These are phyloP conservation scores for Brassica incana DNA, from an alignment of 345 rosid species.

Conservation along the genomic window DNA sequence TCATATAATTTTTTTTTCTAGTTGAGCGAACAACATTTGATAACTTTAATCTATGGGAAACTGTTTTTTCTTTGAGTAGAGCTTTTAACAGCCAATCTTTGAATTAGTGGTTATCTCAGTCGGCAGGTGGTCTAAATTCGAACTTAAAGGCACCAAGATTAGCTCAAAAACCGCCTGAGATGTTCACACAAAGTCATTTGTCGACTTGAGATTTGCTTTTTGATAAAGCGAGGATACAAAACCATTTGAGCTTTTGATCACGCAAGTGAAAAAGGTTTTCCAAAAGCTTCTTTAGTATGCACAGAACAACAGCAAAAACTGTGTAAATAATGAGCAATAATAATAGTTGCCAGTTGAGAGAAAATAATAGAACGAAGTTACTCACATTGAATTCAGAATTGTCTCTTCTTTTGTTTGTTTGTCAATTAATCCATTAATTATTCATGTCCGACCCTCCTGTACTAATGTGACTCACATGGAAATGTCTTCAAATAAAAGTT, in stretches of 20 bases:
- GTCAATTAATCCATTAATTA: slow-evolving; percentile 26
- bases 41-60: neutral
- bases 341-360: slow-evolving; percentile 14
- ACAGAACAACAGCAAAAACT: neutral
- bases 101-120: neutral
- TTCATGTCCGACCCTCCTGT: slow-evolving; percentile 22
- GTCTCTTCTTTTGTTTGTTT: neutral
- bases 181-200: neutral
- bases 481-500: slow-evolving; percentile 30
- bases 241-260: neutral
- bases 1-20: neutral
- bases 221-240: neutral
- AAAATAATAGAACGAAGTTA: neutral
- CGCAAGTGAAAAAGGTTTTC: neutral
- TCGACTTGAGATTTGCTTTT: neutral
- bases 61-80: neutral
- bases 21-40: neutral
- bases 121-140: neutral
- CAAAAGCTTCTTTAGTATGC: neutral
- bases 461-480: slow-evolving; percentile 40
- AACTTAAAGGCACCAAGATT: neutral
- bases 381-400: slow-evolving; percentile 23
- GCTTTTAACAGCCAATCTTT: neutral
- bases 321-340: neutral
- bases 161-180: neutral